Evolutionary conservation across 108 stramenopile species (phyloP).

Genomic region (Nannochloropsis oceanica): DNA sequence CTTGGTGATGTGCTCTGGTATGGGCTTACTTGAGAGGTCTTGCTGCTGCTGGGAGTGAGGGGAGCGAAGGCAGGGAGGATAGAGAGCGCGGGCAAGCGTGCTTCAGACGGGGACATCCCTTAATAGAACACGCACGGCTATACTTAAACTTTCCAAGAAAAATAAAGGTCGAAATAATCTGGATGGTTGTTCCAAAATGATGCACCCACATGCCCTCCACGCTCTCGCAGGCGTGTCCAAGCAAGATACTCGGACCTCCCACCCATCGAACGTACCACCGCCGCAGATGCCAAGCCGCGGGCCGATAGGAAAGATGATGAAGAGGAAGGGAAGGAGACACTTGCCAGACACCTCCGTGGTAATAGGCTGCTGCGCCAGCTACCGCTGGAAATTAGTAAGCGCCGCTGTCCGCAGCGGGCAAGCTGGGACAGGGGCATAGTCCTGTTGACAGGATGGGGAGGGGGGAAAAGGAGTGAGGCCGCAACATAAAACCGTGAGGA

Average conservation of each 20-base stretch:
- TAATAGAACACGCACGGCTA: neutral
- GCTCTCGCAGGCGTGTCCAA: neutral
- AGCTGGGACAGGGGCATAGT: neutral
- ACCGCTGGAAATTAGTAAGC: neutral
- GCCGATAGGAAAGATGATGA: neutral
- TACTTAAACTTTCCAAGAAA: neutral
- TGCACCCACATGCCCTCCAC: neutral
- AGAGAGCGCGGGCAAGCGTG: neutral
- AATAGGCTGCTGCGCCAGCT: too few relatives aligned
- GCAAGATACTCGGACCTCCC: neutral
- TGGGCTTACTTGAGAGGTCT: neutral
- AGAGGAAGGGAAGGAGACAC: too few relatives aligned
- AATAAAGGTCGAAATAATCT: neutral
- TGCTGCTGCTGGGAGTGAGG: neutral
- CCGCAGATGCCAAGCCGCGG: neutral
- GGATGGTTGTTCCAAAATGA: neutral
- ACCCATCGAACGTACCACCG: neutral
- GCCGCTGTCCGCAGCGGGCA: neutral
- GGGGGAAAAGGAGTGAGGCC: neutral
- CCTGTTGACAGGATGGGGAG: neutral
- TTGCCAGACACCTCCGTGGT: too few relatives aligned
- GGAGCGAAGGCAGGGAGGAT: neutral
- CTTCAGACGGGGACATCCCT: too few relatives aligned
- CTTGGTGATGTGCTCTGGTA: slow-evolving; percentile 15
- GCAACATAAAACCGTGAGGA: too few relatives aligned